phyloP scores from a whole-genome alignment of 1,284 basidiomycete species.

The Agroathelia rolfsii region DNA sequence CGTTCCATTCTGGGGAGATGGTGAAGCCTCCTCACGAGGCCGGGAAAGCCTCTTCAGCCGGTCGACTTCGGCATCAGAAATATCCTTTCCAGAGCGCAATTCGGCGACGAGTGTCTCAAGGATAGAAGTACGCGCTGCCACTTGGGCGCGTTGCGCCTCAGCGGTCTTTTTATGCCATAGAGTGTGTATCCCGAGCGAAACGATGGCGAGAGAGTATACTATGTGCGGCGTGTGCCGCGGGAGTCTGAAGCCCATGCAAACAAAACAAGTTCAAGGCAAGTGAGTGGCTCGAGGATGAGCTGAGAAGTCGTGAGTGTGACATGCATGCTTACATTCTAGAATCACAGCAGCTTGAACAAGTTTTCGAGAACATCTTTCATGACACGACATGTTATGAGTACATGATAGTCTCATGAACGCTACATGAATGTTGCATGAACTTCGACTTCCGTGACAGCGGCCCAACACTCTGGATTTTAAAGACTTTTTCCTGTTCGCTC shows the following conservation, averaged over 20 bases:
- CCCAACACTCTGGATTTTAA: too few species aligned
- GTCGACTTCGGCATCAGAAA: conserved; percentile 37
- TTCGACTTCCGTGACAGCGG: too few species aligned
- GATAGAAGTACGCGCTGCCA: conserved; percentile 47
- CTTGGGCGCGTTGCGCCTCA: conserved; percentile 37
- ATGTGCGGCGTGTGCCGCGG: conserved; percentile 39
- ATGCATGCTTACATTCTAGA: too few species aligned
- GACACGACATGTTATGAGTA: too few species aligned
- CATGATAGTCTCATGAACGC: too few species aligned
- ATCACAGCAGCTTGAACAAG: too few species aligned
- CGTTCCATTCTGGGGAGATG: conserved; percentile 18
- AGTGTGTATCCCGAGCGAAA: conserved; percentile 53
- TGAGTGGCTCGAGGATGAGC: too few species aligned
- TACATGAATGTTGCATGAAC: too few species aligned
- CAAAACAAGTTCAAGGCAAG: not conserved
- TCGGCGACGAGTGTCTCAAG: conserved; percentile 42
- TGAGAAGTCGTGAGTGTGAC: too few species aligned
- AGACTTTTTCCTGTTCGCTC: too few species aligned
- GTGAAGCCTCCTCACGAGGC: conserved; percentile 18
- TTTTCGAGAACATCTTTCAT: too few species aligned
- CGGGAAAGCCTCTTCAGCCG: conserved; percentile 36
- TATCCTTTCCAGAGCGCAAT: conserved; percentile 30
- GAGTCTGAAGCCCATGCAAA: too few species aligned
- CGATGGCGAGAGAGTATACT: conserved; percentile 47
- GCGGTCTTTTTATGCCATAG: conserved; percentile 37